Evolutionary conservation across 1,139 yeast genomes (phyloP).

Genomic region (Hyphopichia buzzinii): DNA sequence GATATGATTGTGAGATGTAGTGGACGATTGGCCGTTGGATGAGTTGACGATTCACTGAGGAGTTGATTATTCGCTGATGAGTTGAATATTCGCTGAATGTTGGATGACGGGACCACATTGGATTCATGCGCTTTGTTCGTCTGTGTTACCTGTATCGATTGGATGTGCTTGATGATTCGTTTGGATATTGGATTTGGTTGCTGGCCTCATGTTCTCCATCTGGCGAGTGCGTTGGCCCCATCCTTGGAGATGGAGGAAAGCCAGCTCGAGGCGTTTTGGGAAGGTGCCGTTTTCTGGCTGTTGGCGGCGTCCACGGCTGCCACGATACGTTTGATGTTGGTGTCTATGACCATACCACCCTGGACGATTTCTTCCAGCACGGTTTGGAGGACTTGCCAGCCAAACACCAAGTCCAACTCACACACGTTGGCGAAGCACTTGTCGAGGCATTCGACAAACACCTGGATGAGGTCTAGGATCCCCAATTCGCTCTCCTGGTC

Average conservation of each 20-base stretch:
- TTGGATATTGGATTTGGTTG: no score
- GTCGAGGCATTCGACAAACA: constrained; percentile 92
- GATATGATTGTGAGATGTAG: no score
- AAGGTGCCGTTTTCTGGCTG: constrained; percentile 33
- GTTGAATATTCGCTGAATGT: no score
- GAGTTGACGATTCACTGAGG: no score
- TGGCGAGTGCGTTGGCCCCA: constrained; percentile 10
- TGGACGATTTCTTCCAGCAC: constrained; percentile 91
- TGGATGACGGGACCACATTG: no score
- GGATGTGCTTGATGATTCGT: no score
- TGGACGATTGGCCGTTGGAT: no score
- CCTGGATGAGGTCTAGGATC: constrained; percentile 89
- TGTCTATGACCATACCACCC: constrained; percentile 99
- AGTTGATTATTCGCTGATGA: no score
- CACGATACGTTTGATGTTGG: constrained; percentile 81
- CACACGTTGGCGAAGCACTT: constrained; percentile 92
- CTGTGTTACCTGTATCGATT: no score
- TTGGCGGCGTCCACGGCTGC: constrained; percentile 68
- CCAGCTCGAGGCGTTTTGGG: constrained; percentile 5
- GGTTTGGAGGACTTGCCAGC: constrained; percentile 94
- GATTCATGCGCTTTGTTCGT: no score
- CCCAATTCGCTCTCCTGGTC: constrained; percentile 95
- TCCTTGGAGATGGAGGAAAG: constrained; percentile 5
- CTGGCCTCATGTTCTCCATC: constrained; percentile 6
- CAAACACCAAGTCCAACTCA: constrained; percentile 91